A percentile compares a stretch with the other conserved stretches of the same genome.
Evolutionary conservation across 2,329 filamentous ascomycete species (phyloP).

Genomic region (Eutypella sp.): DNA sequence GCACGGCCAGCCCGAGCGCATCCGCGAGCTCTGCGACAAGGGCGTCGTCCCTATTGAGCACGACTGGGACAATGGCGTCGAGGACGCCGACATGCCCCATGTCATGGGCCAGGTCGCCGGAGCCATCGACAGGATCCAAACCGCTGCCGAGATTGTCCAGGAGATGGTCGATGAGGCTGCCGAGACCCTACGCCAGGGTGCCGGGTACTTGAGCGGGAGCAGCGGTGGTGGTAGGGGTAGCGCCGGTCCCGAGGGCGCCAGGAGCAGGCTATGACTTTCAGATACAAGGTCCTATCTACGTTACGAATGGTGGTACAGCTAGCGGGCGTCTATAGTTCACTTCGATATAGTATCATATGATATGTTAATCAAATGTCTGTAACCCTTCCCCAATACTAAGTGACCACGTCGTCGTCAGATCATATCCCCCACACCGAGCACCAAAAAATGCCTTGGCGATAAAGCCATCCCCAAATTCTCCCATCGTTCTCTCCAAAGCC

Average conservation of each 20-base stretch:
- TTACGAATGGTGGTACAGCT: too few species aligned
- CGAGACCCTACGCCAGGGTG: constrained; percentile 58
- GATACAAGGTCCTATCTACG: neutral
- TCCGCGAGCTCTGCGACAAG: constrained; percentile 67
- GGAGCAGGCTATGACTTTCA: constrained; percentile 35
- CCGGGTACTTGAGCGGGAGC: constrained; percentile 47
- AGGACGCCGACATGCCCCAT: constrained; percentile 80
- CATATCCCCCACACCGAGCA: too few species aligned
- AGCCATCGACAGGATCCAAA: constrained; percentile 69
- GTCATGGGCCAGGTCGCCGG: constrained; percentile 93
- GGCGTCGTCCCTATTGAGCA: constrained; percentile 78
- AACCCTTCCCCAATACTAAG: too few species aligned
- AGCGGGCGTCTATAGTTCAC: too few species aligned
- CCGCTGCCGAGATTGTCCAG: constrained; percentile 76
- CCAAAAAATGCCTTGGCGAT: neutral
- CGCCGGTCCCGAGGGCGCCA: constrained; percentile 15
- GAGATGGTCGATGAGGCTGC: constrained; percentile 83
- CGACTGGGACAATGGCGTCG: constrained; percentile 75
- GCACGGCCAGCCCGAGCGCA: constrained; percentile 71
- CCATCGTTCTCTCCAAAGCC: too few species aligned
- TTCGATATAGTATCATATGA: too few species aligned
- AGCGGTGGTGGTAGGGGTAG: constrained; percentile 12
- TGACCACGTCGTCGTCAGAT: too few species aligned
- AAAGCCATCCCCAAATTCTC: too few species aligned
- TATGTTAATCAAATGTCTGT: too few species aligned